Conservation (phyloP, 176 grass and related monocot species). For the Luzula sylvatica region DNA sequence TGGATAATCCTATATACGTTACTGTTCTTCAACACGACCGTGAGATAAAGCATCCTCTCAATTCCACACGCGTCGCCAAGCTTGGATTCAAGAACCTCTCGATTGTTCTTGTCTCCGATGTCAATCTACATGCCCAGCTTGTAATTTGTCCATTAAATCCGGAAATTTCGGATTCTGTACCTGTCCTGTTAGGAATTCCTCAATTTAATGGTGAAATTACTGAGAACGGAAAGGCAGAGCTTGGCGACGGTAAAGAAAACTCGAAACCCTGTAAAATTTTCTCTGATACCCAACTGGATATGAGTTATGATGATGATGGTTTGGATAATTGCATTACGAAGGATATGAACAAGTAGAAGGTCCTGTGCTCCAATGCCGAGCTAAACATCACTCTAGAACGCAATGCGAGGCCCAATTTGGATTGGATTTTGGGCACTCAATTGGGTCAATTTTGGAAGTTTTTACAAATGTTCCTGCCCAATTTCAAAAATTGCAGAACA, state of each 20-base stretch:
- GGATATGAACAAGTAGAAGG: slow-evolving; percentile 49
- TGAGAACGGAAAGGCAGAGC: neutral
- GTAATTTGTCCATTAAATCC: slow-evolving; percentile 34
- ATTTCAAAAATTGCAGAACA: too few relatives aligned
- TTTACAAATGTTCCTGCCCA: slow-evolving; percentile 75
- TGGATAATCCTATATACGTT: slow-evolving; percentile 52
- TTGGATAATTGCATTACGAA: slow-evolving; percentile 20
- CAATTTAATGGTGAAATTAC: neutral
- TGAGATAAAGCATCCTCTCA: slow-evolving; percentile 75
- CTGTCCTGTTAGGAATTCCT: neutral
- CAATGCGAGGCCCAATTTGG: slow-evolving; percentile 64
- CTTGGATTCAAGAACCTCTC: slow-evolving; percentile 65
- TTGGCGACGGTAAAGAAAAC: slow-evolving; percentile 5
- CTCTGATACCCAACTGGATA: too few relatives aligned
- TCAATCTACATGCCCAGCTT: slow-evolving; percentile 56
- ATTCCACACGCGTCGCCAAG: slow-evolving; percentile 66
- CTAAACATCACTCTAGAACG: slow-evolving; percentile 57
- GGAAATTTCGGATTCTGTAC: slow-evolving; percentile 9
- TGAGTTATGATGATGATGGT: slow-evolving; percentile 3
- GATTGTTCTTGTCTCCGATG: slow-evolving; percentile 45
- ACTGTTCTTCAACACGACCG: slow-evolving; percentile 72
- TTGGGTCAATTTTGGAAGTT: slow-evolving; percentile 59
- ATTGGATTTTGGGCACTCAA: slow-evolving; percentile 38
- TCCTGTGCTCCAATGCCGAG: slow-evolving; percentile 39
- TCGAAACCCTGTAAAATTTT: slow-evolving; percentile 1